Base-by-base conservation (phyloP, 2,329 filamentous ascomycete genomes). In the Malbranchea zuffiana region DNA sequence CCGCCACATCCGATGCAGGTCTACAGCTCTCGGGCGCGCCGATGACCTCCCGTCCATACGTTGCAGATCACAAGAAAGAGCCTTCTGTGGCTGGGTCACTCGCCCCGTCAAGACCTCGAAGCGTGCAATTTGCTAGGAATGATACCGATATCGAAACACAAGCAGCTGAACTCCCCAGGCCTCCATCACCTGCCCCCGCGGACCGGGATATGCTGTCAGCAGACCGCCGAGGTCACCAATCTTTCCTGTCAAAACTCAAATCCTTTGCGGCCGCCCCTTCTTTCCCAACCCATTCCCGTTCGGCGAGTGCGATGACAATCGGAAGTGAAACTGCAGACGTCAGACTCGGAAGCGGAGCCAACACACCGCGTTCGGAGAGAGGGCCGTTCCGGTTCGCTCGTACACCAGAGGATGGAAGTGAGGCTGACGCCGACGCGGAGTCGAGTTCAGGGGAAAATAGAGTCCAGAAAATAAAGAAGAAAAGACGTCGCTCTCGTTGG, bases 371-470 rank as follows among this genome's bases (percentile, higher is more conserved):
- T 11, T 65, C 65, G n/a, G 68, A 72, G 49, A 59, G 63, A 43
- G 63, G 62, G 18, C 61, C 63, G 19, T 62, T 67, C 31, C 64
- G 66, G 39, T 65, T 75, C 44, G 71, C 71, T 6, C 65, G 69
- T 13, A 74, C 69, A 1, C 55, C 76, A 38, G 59, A 63, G 27
- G 71, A 74, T 45, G 76, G 74, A 13, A 82, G 77, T 54, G 83
- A 87, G 55, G 75, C 69, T 10, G 79, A 82, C 51, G 78, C 81
- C 1, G 84, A 90, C 55, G 83, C 80, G 1, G 87, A 93, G 54
- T 84, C 90, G 54, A 93, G 85, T 29, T 82, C 78, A 0, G 84
- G 86, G 35, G 87, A 94, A 53, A 71, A 69, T 50, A 60, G n/a
- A 54, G 62, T 10, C 64, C 66, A 35, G 51, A 60, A 18, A 2